These are phyloP conservation scores for Poronia punctata DNA, from an alignment of 495 filamentous ascomycete genomes.

Conservation along the genomic window DNA sequence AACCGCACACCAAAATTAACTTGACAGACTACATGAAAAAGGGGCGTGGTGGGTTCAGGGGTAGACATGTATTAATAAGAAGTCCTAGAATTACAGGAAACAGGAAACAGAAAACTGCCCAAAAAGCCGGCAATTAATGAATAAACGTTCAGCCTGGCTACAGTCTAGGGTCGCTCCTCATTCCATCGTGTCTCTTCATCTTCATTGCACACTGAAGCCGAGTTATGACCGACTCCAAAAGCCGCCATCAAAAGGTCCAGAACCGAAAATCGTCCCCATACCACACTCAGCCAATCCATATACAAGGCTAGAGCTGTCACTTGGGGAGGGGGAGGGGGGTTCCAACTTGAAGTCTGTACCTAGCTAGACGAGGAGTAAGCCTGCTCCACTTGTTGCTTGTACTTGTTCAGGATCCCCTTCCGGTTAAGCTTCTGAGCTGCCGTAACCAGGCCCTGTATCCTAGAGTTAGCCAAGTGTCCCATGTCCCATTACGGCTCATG, in stretches of 20 bases:
- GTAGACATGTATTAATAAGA: constrained; percentile 1
- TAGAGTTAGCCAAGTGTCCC: constrained; percentile 18
- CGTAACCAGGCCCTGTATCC: constrained; percentile 56
- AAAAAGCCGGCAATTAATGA: too few relatives aligned
- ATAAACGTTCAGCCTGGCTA: too few relatives aligned
- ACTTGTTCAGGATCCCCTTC: constrained; percentile 57
- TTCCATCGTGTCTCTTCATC: too few relatives aligned
- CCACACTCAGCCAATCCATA: not conserved
- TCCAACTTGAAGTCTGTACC: not conserved
- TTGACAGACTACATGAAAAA: not conserved
- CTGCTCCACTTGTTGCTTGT: constrained; percentile 55
- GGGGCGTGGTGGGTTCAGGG: not conserved
- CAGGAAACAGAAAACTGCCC: too few relatives aligned
- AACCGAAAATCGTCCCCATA: too few relatives aligned
- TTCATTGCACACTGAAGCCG: too few relatives aligned
- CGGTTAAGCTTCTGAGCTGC: constrained; percentile 75
- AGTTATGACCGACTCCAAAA: too few relatives aligned
- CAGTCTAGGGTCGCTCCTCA: too few relatives aligned
- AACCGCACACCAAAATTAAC: too few relatives aligned
- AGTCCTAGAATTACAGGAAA: constrained; percentile 3
- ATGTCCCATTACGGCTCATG: not conserved
- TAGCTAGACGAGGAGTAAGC: constrained; percentile 44
- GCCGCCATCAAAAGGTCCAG: too few relatives aligned
- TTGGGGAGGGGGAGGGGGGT: not conserved
- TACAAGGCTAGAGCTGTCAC: not conserved